These are phyloP conservation scores for Carpinus viminea DNA, from an alignment of 306 rosid genomes.

Conservation along the genomic window DNA sequence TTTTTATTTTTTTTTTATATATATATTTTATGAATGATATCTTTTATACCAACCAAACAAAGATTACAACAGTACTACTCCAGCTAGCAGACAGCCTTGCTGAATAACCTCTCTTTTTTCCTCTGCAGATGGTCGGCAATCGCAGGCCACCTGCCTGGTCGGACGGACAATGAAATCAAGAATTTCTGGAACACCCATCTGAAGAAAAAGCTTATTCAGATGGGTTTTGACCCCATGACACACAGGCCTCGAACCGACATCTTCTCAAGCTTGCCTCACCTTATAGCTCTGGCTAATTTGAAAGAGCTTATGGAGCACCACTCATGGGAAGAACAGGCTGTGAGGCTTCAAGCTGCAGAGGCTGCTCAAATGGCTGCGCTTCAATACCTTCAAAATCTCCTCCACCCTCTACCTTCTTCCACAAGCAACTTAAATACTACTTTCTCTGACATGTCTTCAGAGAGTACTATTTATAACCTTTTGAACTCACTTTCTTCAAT, in stretches of 20 bases:
- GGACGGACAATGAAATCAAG: conserved; percentile 65
- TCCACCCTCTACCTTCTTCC: conserved; percentile 39
- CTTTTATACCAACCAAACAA: no score
- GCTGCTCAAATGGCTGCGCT: conserved; percentile 56
- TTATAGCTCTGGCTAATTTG: conserved; percentile 64
- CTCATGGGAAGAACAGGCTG: conserved; percentile 51
- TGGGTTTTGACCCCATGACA: conserved; percentile 70
- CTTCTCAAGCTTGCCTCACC: conserved; percentile 62
- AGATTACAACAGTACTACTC: no score
- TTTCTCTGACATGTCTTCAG: conserved; percentile 27
- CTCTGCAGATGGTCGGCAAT: conserved; percentile 60
- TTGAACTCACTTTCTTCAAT: conserved; percentile 33
- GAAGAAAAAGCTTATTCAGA: conserved; percentile 62
- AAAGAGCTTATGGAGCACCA: conserved; percentile 53
- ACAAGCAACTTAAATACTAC: conserved; percentile 12
- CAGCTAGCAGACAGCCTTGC: no score
- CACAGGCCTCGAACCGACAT: conserved; percentile 64
- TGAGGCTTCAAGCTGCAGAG: conserved; percentile 50
- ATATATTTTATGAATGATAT: no score
- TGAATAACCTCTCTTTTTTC: not conserved
- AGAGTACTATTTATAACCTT: conserved; percentile 27
- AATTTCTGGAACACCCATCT: conserved; percentile 69
- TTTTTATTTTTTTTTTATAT: conserved; percentile 6
- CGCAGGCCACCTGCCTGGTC: conserved; percentile 63
- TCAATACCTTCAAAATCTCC: conserved; percentile 51